These are phyloP conservation scores for Mycena maculata DNA, from an alignment of 768 basidiomycete genomes.

Conservation along the genomic window DNA sequence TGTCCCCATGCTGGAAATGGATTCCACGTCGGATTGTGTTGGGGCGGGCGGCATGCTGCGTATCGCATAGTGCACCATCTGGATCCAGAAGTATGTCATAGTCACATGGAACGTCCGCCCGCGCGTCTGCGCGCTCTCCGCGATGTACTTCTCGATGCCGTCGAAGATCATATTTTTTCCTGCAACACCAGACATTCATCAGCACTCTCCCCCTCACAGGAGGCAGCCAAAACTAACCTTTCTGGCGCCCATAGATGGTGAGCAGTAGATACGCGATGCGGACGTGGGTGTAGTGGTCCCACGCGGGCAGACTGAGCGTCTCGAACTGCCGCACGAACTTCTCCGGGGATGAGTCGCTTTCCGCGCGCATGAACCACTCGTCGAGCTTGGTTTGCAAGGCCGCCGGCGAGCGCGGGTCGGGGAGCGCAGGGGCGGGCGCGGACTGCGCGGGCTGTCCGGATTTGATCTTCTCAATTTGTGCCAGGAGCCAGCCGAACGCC, in stretches of 20 bases:
- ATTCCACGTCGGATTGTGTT: neutral
- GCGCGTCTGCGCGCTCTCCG: slow-evolving; percentile 49
- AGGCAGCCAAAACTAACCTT: slow-evolving; percentile 43
- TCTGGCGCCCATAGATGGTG: slow-evolving; percentile 54
- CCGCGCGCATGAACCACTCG: slow-evolving; percentile 49
- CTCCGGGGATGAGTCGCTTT: slow-evolving; percentile 44
- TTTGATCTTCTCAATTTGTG: slow-evolving; percentile 44
- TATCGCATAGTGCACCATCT: slow-evolving; percentile 60
- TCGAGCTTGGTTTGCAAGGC: slow-evolving; percentile 43
- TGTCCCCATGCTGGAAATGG: neutral
- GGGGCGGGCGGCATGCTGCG: slow-evolving; percentile 43
- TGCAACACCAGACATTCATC: slow-evolving; percentile 23
- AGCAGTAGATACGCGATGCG: slow-evolving; percentile 57
- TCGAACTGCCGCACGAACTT: slow-evolving; percentile 53
- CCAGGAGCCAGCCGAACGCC: slow-evolving; percentile 55
- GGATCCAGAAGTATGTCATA: slow-evolving; percentile 65
- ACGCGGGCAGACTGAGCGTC: slow-evolving; percentile 49
- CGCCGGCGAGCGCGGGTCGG: slow-evolving; percentile 4
- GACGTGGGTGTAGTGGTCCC: slow-evolving; percentile 65
- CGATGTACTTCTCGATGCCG: slow-evolving; percentile 55
- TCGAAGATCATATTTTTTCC: slow-evolving; percentile 59
- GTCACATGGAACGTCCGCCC: slow-evolving; percentile 57
- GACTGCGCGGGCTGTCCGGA: neutral
- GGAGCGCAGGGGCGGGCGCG: neutral
- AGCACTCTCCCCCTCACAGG: neutral